A percentile compares a stretch with the other conserved stretches of the same genome.
Evolutionary conservation across 768 basidiomycete species (phyloP).

Genomic region (Leccinum olivaceopallidum): DNA sequence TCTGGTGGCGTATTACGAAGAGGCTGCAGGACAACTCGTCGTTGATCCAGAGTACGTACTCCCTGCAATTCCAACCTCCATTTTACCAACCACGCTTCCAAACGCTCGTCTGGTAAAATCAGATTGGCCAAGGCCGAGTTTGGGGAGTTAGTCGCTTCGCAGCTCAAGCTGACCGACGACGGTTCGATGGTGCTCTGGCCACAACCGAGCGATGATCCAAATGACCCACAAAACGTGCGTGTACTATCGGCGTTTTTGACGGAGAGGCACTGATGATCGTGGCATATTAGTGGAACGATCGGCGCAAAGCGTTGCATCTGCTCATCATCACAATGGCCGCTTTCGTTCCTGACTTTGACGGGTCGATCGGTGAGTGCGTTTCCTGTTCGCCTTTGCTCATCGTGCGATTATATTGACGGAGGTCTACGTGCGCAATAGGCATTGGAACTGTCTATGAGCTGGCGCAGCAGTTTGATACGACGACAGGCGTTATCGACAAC

Average conservation of each 20-base stretch:
- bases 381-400: too few species aligned
- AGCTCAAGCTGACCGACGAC: conserved; percentile 46
- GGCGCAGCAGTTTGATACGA: conserved; percentile 45
- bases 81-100: neutral
- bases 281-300: conserved; percentile 42
- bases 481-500: conserved; percentile 49
- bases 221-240: conserved; percentile 56
- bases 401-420: neutral
- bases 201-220: conserved; percentile 48
- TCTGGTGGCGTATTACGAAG: conserved; percentile 48
- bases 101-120: neutral
- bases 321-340: conserved; percentile 51
- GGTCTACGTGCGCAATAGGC: conserved; percentile 28
- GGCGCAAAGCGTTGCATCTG: conserved; percentile 46
- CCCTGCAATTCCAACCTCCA: neutral
- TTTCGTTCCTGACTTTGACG: conserved; percentile 55
- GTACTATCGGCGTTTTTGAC: neutral
- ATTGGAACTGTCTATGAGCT: conserved; percentile 52
- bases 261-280: neutral
- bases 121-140: conserved; percentile 52
- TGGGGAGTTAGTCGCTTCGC: conserved; percentile 44
- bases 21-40: conserved; percentile 57
- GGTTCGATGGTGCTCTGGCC: conserved; percentile 55
- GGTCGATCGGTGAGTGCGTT: conserved; percentile 44
- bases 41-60: conserved; percentile 57